Percentiles rank a stretch among this genome's conserved stretches.
Conservation (phyloP, 768 basidiomycete species). For the Pholiota microspora region DNA sequence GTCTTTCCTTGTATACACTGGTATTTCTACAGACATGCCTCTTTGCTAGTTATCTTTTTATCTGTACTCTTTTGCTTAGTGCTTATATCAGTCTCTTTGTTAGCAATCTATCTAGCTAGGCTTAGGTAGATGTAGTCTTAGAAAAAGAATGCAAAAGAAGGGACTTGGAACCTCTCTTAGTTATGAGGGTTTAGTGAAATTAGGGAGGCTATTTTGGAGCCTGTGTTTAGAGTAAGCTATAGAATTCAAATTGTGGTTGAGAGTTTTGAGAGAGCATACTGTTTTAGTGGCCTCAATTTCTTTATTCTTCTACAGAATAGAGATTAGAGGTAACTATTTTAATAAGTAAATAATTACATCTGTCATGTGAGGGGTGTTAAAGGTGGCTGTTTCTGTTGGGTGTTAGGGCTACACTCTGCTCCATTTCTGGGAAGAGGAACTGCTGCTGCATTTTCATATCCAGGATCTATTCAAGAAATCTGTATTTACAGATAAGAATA, state of each 20-base stretch:
- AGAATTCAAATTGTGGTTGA: background rate
- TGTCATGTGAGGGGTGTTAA: background rate
- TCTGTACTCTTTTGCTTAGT: background rate
- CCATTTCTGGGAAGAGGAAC: background rate
- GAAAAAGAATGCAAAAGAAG: background rate
- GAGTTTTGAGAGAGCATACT: background rate
- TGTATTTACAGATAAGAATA: too few relatives aligned
- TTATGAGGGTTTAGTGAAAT: background rate
- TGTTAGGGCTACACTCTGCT: background rate
- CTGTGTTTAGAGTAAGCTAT: background rate
- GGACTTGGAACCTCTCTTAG: background rate
- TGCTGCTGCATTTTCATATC: too few relatives aligned
- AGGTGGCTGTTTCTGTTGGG: background rate
- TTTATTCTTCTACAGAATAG: background rate
- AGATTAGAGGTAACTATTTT: background rate
- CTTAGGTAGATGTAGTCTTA: background rate
- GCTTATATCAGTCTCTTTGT: background rate
- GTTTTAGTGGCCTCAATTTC: background rate
- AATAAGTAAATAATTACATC: background rate
- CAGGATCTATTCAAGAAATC: too few relatives aligned
- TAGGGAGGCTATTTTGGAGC: background rate
- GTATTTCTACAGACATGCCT: background rate
- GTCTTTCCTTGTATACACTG: background rate
- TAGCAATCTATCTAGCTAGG: background rate
- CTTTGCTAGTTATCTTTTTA: background rate